Conservation (phyloP, 2,329 filamentous ascomycete genomes). For the Colletotrichum siamense region DNA sequence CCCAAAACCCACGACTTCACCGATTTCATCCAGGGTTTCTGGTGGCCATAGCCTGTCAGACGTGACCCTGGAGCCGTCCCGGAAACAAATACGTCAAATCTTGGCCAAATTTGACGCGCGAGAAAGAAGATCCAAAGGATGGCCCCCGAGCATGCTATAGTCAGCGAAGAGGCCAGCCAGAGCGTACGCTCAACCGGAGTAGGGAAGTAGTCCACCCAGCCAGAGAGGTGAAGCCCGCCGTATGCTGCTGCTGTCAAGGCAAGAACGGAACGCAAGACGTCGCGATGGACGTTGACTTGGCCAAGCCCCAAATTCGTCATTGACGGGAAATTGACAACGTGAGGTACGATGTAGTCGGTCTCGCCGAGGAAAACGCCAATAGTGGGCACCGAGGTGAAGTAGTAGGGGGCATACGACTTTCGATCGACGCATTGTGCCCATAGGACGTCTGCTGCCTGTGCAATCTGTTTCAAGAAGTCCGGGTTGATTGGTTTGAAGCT, state of each 20-base stretch:
- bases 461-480: neutral
- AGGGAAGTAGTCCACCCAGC: conserved; percentile 32
- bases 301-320: conserved; percentile 14
- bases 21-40: conserved; percentile 2
- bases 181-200: conserved; percentile 25
- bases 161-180: conserved; percentile 26
- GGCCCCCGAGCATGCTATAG: conserved; percentile 15
- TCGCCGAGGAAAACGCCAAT: conserved; percentile 15
- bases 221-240: conserved; percentile 26
- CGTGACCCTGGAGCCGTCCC: neutral
- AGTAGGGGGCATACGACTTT: neutral
- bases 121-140: conserved; percentile 18
- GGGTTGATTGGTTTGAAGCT: neutral
- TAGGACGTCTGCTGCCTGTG: neutral
- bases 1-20: neutral
- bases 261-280: conserved; percentile 11
- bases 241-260: conserved; percentile 15
- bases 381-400: conserved; percentile 7
- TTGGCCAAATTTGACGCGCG: conserved; percentile 9
- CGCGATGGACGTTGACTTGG: conserved; percentile 16
- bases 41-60: neutral
- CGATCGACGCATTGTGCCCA: neutral
- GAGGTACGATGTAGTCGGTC: conserved; percentile 10
- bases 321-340: conserved; percentile 8
- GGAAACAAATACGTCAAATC: conserved; percentile 22